Conservation (phyloP, 2,329 filamentous ascomycete species). For the Thielaviopsis populi region DNA sequence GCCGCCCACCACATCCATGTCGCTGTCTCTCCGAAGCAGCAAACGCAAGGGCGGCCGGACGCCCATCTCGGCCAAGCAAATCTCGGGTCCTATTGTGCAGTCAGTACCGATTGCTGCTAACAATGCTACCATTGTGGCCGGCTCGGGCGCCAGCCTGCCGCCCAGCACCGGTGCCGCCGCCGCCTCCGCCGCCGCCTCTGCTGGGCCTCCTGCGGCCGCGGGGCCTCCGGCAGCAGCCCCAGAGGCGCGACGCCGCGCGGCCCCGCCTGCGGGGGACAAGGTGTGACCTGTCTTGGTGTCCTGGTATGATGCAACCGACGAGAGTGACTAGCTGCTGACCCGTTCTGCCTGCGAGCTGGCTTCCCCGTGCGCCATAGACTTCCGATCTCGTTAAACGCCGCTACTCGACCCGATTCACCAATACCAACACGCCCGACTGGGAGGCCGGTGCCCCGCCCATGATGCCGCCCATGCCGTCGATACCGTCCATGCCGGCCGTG, state of each 20-base stretch:
- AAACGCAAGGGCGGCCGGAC: conserved; percentile 46
- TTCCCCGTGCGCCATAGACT: conserved; percentile 31
- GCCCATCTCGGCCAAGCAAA: conserved; percentile 46
- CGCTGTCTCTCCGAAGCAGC: conserved; percentile 48
- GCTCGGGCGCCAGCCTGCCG: conserved; percentile 17
- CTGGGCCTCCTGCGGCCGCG: conserved; percentile 17
- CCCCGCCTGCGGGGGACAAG: conserved; percentile 41
- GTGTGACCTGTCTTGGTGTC: conserved; percentile 24
- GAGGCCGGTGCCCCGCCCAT: conserved; percentile 49
- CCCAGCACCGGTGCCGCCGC: conserved; percentile 11
- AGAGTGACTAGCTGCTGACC: neutral
- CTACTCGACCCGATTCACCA: conserved; percentile 86
- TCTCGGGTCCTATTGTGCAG: conserved; percentile 44
- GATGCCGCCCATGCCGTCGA: conserved; percentile 14
- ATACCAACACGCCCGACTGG: conserved; percentile 49
- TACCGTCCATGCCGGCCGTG: conserved; percentile 11
- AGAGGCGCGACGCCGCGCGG: conserved; percentile 32
- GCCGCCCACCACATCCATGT: conserved; percentile 31
- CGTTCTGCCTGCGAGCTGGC: neutral
- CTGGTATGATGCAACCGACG: neutral
- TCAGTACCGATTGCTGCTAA: conserved; percentile 26
- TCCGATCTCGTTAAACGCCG: conserved; percentile 82
- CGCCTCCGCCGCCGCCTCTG: conserved; percentile 6
- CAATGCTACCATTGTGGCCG: conserved; percentile 20
- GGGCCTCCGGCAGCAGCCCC: conserved; percentile 15